Conservation (phyloP, 805 yeast species). For the Metschnikowia aberdeeniae region DNA sequence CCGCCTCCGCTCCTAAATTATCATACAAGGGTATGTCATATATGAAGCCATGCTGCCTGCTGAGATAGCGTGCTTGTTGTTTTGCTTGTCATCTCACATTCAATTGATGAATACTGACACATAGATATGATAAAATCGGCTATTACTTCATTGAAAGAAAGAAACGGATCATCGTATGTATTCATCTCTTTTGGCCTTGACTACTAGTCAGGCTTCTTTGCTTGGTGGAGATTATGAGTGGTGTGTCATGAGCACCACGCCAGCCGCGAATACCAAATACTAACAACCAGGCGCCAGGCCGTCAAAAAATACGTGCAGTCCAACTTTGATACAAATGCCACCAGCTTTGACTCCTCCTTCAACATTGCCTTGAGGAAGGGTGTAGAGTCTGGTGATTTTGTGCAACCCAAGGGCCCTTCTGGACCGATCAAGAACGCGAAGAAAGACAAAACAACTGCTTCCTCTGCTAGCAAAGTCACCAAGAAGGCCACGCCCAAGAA, state of each 20-base stretch:
- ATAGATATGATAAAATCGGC: conserved; percentile 66
- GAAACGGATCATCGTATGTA: conserved; percentile 71
- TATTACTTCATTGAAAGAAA: conserved; percentile 64
- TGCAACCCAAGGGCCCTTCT: conserved; percentile 86
- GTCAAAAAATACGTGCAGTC: conserved; percentile 76
- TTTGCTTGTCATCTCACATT: not conserved
- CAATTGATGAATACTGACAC: conserved; percentile 14
- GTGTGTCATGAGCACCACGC: too few relatives aligned
- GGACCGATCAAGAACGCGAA: conserved; percentile 74
- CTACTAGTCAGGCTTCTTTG: not conserved
- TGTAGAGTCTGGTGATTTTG: conserved; percentile 68
- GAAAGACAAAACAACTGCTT: conserved; percentile 23
- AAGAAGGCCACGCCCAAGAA: conserved; percentile 5
- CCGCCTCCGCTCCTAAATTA: conserved; percentile 8
- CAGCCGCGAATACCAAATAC: conserved; percentile 7
- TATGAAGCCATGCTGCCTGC: not conserved
- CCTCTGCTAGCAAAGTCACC: conserved; percentile 6
- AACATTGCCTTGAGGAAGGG: conserved; percentile 78
- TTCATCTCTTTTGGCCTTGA: not conserved
- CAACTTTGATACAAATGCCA: conserved; percentile 53
- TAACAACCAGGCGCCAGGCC: conserved; percentile 67
- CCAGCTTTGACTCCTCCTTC: conserved; percentile 70
- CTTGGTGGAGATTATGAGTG: too few relatives aligned
- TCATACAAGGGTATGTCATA: conserved; percentile 17
- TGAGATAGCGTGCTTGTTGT: conserved; percentile 2